Percentiles rank a stretch among this genome's conserved stretches.
These are phyloP conservation scores for Ogataea zsoltii DNA, from an alignment of 805 yeast genomes.

Conservation along the genomic window DNA sequence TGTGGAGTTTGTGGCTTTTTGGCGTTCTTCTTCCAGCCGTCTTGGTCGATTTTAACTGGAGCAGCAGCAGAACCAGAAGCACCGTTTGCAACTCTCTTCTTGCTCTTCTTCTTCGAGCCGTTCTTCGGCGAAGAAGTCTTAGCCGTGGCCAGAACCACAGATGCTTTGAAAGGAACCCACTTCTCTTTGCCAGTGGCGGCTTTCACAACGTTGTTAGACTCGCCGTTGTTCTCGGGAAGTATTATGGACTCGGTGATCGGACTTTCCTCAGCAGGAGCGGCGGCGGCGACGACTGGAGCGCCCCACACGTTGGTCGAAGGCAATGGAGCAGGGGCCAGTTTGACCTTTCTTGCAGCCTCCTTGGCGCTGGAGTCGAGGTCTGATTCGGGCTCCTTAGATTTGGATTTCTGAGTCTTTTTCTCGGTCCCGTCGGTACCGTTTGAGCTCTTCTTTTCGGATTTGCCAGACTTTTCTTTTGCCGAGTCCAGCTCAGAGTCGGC, in stretches of 20 bases:
- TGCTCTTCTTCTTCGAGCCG: constrained; percentile 25
- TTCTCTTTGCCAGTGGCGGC: constrained; percentile 54
- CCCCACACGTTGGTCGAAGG: constrained; percentile 69
- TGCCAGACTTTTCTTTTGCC: constrained; percentile 1
- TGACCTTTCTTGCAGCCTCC: constrained; percentile 27
- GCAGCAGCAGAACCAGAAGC: constrained; percentile 5
- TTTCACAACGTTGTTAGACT: constrained; percentile 21
- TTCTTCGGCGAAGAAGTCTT: constrained; percentile 14
- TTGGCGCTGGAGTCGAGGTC: constrained; percentile 8
- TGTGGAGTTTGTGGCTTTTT: constrained; percentile 1
- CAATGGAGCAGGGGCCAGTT: constrained; percentile 64
- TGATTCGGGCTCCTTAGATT: constrained; percentile 9
- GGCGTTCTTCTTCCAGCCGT: constrained; percentile 4
- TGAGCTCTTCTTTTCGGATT: constrained; percentile 5
- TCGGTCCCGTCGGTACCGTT: constrained; percentile 4
- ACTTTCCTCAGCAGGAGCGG: constrained; percentile 32
- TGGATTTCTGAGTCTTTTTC: constrained; percentile 12
- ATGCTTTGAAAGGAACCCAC: constrained; percentile 70
- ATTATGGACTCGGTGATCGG: constrained; percentile 40
- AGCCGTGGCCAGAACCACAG: constrained; percentile 42
- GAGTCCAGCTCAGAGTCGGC: constrained; percentile 4
- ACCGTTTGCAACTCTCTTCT: constrained; percentile 15
- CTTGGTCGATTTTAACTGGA: constrained; percentile 10
- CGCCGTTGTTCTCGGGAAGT: constrained; percentile 23
- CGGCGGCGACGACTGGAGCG: constrained; percentile 29